A percentile compares a stretch with the other conserved stretches of the same genome.
Conservation (phyloP, 75 land plant species). For the Sequoia sempervirens region DNA sequence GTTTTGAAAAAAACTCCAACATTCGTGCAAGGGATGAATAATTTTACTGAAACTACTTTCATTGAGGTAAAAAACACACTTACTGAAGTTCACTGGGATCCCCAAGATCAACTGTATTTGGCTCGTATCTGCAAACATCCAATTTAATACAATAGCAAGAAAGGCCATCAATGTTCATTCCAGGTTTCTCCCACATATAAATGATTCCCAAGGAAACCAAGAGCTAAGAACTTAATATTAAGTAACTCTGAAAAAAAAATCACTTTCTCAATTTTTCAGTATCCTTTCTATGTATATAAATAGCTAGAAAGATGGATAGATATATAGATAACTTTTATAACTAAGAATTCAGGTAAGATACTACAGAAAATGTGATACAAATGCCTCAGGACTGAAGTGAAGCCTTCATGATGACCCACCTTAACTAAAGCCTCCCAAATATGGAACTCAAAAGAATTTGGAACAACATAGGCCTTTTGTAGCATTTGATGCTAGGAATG, state of each 20-base stretch:
- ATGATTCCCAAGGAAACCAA: not conserved
- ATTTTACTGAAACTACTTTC: not conserved
- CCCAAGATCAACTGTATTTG: constrained; percentile 90
- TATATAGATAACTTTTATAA: not conserved
- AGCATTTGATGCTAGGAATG: not conserved
- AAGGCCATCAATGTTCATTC: not conserved
- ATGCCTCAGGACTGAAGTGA: not conserved
- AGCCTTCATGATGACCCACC: no score
- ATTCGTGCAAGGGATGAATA: not conserved
- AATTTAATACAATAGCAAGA: not conserved
- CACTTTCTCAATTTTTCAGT: not conserved
- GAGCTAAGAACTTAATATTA: not conserved
- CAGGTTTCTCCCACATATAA: not conserved
- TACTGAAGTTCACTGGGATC: constrained; percentile 24
- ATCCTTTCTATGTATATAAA: not conserved
- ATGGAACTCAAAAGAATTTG: not conserved
- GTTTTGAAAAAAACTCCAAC: not conserved
- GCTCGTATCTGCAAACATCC: constrained; percentile 76
- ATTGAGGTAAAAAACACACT: not conserved
- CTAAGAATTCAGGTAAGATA: not conserved
- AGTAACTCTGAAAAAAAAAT: not conserved
- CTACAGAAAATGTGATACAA: not conserved
- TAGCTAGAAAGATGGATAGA: not conserved
- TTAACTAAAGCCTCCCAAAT: not conserved
- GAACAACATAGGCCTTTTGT: not conserved